phyloP scores from a whole-genome alignment of 768 basidiomycete genomes.

The Daedaleopsis nitida region DNA sequence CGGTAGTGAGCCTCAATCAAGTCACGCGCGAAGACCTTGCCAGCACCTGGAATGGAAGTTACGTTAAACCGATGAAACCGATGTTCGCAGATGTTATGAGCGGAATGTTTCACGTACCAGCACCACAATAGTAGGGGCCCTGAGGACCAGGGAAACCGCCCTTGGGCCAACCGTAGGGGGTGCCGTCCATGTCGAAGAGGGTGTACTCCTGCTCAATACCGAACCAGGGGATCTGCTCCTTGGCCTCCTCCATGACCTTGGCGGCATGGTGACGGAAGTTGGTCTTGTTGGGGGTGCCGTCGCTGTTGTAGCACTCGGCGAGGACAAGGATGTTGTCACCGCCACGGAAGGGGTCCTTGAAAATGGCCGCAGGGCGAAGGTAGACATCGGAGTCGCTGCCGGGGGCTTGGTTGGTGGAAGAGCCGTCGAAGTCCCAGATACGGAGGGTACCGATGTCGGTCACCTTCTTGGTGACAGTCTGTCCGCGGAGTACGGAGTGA shows the following conservation, averaged over 20 bases:
- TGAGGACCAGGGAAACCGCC: conserved; percentile 99
- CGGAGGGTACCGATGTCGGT: conserved; percentile 90
- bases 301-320: conserved; percentile 97
- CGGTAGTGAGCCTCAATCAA: conserved; percentile 99
- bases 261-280: conserved; percentile 93
- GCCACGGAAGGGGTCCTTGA: conserved; percentile 99
- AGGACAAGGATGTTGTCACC: conserved; percentile 98
- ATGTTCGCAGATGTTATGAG: not conserved
- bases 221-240: conserved; percentile 87
- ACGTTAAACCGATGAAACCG: conserved; percentile 9
- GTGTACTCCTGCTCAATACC: conserved; percentile 99
- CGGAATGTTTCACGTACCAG: conserved; percentile 58
- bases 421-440: conserved; percentile 99
- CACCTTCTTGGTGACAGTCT: conserved; percentile 89
- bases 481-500: conserved; percentile 12
- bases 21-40: conserved; percentile 98
- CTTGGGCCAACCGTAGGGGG: conserved; percentile 96
- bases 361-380: conserved; percentile 95
- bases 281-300: conserved; percentile 96
- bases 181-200: conserved; percentile 89
- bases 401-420: conserved; percentile 96
- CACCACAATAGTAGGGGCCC: conserved; percentile 99
- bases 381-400: conserved; percentile 96
- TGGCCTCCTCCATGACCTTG: conserved; percentile 94
- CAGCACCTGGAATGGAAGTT: conserved; percentile 62